phyloP scores from a whole-genome alignment of 805 yeast genomes.

The Spathaspora gorwiae region DNA sequence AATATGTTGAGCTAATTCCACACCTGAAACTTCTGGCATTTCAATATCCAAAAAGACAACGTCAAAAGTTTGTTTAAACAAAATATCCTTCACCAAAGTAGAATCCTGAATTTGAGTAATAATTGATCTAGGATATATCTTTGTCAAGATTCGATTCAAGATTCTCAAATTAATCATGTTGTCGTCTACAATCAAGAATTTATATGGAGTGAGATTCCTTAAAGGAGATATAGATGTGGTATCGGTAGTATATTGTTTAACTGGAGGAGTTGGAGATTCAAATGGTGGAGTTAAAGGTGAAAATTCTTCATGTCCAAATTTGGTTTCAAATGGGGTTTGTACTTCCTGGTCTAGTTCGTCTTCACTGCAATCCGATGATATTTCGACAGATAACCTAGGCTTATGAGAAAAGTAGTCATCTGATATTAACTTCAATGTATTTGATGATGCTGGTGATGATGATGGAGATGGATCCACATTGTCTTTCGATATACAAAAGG shows the following conservation, averaged over 20 bases:
- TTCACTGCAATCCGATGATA: background rate
- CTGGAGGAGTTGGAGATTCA: background rate
- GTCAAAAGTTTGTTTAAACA: slow-evolving; percentile 19
- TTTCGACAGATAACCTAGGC: slow-evolving; percentile 5
- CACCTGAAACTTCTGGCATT: slow-evolving; percentile 40
- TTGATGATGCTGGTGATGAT: background rate
- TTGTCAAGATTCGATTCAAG: slow-evolving; percentile 25
- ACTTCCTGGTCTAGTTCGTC: slow-evolving; percentile 1
- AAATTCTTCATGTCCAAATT: background rate
- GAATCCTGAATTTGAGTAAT: slow-evolving; percentile 27
- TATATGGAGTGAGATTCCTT: slow-evolving; percentile 10
- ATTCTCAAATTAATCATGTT: slow-evolving; percentile 38
- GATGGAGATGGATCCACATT: background rate
- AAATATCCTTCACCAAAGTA: slow-evolving; percentile 19
- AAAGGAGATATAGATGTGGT: background rate
- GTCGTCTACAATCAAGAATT: slow-evolving; percentile 36
- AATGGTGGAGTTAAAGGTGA: slow-evolving; percentile 1
- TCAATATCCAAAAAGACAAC: slow-evolving; percentile 41
- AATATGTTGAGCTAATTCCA: slow-evolving; percentile 27
- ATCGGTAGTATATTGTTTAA: too few relatives aligned
- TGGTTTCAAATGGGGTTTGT: background rate
- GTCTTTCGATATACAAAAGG: background rate
- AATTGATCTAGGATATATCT: slow-evolving; percentile 29
- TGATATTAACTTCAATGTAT: background rate
- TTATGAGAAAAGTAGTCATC: slow-evolving; percentile 6